Percentiles rank a stretch among this genome's conserved stretches.
phyloP scores from a whole-genome alignment of 371 early-diverging fungal genomes.

The Mucor ambiguus region DNA sequence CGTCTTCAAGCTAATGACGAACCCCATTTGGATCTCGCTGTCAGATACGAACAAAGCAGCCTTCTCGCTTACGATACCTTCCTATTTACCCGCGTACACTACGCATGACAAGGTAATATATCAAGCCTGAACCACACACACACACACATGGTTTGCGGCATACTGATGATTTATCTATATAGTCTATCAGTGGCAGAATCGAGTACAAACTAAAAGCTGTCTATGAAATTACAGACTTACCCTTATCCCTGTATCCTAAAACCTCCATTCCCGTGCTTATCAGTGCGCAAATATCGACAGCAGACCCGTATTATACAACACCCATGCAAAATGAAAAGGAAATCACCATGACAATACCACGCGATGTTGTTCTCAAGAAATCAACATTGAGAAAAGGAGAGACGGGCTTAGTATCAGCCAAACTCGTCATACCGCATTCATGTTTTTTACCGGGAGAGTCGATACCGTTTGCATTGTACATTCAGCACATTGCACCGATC shows the following conservation, averaged over 20 bases:
- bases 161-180: not conserved
- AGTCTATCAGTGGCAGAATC: slow-evolving; percentile 31
- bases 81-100: slow-evolving; percentile 26
- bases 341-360: slow-evolving; percentile 21
- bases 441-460: slow-evolving; percentile 33
- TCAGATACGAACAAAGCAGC: slow-evolving; percentile 7
- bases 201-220: slow-evolving; percentile 33
- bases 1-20: slow-evolving; percentile 22
- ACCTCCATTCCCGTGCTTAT: slow-evolving; percentile 16
- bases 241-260: slow-evolving; percentile 32
- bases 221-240: slow-evolving; percentile 25
- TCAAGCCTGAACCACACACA: not conserved
- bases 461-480: slow-evolving; percentile 22
- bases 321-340: slow-evolving; percentile 26
- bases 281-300: slow-evolving; percentile 26
- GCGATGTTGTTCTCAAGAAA: slow-evolving; percentile 23
- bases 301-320: slow-evolving; percentile 16
- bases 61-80: slow-evolving; percentile 25
- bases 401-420: slow-evolving; percentile 21
- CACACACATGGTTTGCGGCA: not conserved
- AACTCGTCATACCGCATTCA: slow-evolving; percentile 21
- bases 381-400: slow-evolving; percentile 26
- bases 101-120: slow-evolving; percentile 21
- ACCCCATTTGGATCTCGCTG: slow-evolving; percentile 8
- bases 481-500: slow-evolving; percentile 33